phyloP scores from a whole-genome alignment of 2,329 filamentous ascomycete species.

The Fusarium fujikuroi region DNA sequence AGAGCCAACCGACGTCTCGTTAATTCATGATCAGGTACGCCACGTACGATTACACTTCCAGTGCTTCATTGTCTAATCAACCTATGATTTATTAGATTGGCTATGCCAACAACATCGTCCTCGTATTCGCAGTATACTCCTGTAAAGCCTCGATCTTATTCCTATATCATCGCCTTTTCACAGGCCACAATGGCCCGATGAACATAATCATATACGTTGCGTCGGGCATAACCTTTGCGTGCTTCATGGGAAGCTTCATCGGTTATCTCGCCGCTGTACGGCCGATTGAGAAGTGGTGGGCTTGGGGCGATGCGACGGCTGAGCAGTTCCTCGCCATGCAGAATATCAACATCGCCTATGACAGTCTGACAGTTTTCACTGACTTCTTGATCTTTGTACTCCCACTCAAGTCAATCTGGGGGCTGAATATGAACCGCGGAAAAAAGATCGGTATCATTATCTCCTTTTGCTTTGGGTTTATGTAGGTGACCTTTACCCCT shows the following conservation, averaged over 20 bases:
- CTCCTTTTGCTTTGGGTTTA: conserved; percentile 7
- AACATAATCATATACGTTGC: conserved; percentile 3
- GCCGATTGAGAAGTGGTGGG: conserved; percentile 14
- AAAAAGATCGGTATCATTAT: conserved; percentile 11
- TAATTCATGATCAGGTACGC: conserved; percentile 5
- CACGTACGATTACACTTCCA: accelerated
- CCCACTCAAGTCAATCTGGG: conserved; percentile 10
- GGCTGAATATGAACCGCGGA: neutral
- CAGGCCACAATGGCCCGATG: conserved; percentile 3
- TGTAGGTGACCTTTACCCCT: neutral
- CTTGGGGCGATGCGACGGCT: conserved; percentile 7
- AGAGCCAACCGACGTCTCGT: conserved; percentile 4
- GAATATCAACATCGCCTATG: conserved; percentile 7
- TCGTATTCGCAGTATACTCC: neutral
- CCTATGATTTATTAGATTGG: neutral
- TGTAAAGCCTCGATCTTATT: conserved; percentile 17
- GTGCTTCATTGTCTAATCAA: accelerated
- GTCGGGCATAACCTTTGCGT: neutral
- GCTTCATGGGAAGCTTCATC: conserved; percentile 13
- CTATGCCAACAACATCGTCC: conserved; percentile 1
- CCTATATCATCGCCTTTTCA: conserved; percentile 7
- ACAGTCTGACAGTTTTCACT: conserved; percentile 2
- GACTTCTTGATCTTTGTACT: conserved; percentile 18
- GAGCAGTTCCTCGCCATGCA: conserved; percentile 14
- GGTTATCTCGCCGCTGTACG: neutral